Base-by-base conservation (phyloP, 2,329 filamentous ascomycete species). In the Gremmenia infestans region DNA sequence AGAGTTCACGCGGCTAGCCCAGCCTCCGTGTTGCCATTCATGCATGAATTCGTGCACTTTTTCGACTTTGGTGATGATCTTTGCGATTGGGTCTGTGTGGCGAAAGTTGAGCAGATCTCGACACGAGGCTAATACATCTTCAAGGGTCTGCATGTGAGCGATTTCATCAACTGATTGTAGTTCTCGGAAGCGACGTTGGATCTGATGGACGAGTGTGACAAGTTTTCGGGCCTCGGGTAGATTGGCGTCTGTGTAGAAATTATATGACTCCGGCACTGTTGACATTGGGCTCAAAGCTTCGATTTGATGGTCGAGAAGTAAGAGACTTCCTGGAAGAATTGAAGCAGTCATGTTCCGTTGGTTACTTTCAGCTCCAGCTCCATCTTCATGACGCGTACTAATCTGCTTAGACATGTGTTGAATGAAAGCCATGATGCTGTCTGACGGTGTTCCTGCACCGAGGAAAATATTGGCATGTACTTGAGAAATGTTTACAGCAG, bases 181-280 rank as follows among this genome's bases (percentile, higher is more conserved):
- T 59, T 88, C 80, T 19, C 79, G 78, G 73, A 97, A 96, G 15
- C 88, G 84, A 48, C 75, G 69, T 67, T 88, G 85, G 47, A 93
- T 82, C 50, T 83, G 82, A 64, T 85, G 80, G 11, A 91, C 77
- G 8, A 97, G 74, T 0, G 71, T 73, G 25, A 94, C 83, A 4
- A 97, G 78, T 58, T 85, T 88, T 58, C 87, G 85, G 9, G 85
- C 85, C 73, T 97, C 90, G 1, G 76, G 71, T 12, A 93, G 74
- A 65, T 97, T 95, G 2, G 86, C 71, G 65, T 96, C 87, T 0
- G 82, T 86, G 71, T 99, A 99, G 71, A 99, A 97, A 72, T 96
- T 96, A 75, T 93, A 95, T 23, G 75, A 71, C 35, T 71, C 72
- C 0, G 72, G 63, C 2, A 74, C 66, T 4, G 73, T 72, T 5